Evolutionary conservation across 225 moss, liverwort and hornwort genomes (phyloP).

Genomic region (Sphagnum contortum): DNA sequence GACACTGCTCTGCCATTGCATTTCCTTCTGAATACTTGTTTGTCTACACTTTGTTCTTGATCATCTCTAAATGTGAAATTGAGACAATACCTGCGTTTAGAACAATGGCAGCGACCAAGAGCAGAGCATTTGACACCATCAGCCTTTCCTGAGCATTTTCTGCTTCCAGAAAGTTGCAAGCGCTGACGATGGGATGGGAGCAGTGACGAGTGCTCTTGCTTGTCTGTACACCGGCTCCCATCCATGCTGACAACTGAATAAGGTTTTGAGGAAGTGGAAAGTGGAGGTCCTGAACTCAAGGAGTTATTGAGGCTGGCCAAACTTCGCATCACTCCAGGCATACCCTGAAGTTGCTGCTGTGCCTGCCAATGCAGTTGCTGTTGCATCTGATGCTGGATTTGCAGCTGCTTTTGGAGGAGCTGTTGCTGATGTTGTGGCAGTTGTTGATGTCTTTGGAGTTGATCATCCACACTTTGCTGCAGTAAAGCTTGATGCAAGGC

Average conservation of each 20-base stretch:
- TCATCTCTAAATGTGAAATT: not conserved
- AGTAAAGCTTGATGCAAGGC: not conserved
- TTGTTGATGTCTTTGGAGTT: slow-evolving; percentile 1
- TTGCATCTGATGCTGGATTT: slow-evolving; percentile 17
- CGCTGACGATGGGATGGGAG: slow-evolving; percentile 16
- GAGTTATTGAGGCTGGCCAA: slow-evolving; percentile 47
- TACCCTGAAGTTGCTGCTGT: slow-evolving; percentile 2
- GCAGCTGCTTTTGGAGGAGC: slow-evolving; percentile 12
- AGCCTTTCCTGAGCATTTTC: slow-evolving; percentile 72
- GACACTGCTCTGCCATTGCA: too few relatives aligned
- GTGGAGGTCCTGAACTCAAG: slow-evolving; percentile 34
- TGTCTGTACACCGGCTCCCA: slow-evolving; percentile 21
- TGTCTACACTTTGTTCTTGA: too few relatives aligned
- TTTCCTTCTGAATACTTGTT: too few relatives aligned
- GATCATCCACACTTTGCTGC: not conserved
- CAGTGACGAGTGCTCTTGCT: slow-evolving; percentile 27
- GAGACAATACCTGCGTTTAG: slow-evolving; percentile 68
- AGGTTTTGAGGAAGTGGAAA: slow-evolving; percentile 27
- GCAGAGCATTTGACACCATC: slow-evolving; percentile 74
- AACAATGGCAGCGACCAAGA: slow-evolving; percentile 84
- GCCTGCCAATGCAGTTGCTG: slow-evolving; percentile 20
- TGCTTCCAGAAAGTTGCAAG: not conserved
- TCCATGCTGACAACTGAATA: slow-evolving; percentile 40
- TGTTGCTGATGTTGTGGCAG: slow-evolving; percentile 19
- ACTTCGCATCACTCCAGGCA: slow-evolving; percentile 18